phyloP scores from a whole-genome alignment of 1,284 basidiomycete species.

The Leccinum fallax region DNA sequence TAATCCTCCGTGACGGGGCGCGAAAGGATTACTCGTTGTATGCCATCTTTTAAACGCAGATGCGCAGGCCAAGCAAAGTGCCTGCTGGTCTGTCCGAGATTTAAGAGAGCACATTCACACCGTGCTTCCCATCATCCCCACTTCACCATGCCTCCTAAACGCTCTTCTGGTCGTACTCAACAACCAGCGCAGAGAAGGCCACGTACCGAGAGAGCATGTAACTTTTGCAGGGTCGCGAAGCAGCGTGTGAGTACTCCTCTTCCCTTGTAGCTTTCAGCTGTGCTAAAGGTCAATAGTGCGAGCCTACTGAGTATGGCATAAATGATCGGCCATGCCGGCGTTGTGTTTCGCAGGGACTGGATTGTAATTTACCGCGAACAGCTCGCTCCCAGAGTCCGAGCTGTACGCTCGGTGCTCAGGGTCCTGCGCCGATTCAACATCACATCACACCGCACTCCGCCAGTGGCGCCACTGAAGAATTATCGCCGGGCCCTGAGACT shows the following conservation, averaged over 20 bases:
- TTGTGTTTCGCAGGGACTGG: slow-evolving; percentile 14
- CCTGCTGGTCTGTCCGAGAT: slow-evolving; percentile 11
- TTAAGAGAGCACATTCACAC: slow-evolving; percentile 23
- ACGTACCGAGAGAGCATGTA: slow-evolving; percentile 23
- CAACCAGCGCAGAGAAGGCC: slow-evolving; percentile 17
- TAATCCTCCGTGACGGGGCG: slow-evolving; percentile 12
- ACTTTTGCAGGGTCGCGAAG: slow-evolving; percentile 21
- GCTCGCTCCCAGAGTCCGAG: slow-evolving; percentile 30
- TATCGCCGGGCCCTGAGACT: not conserved
- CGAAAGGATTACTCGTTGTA: slow-evolving; percentile 8
- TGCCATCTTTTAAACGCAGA: slow-evolving; percentile 14
- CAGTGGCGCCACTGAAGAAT: slow-evolving; percentile 10
- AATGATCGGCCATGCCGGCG: slow-evolving; percentile 26
- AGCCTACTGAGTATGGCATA: slow-evolving; percentile 17
- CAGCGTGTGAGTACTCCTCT: slow-evolving; percentile 19
- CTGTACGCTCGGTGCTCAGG: slow-evolving; percentile 15
- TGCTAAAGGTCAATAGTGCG: slow-evolving; percentile 23
- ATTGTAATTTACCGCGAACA: slow-evolving; percentile 14
- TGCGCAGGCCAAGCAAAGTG: slow-evolving; percentile 11
- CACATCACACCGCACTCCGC: slow-evolving; percentile 3
- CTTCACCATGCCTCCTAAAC: slow-evolving; percentile 18
- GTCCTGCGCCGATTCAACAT: slow-evolving; percentile 9
- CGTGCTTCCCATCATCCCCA: slow-evolving; percentile 13
- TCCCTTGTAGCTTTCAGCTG: not conserved
- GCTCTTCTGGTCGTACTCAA: slow-evolving; percentile 9